phyloP scores from a whole-genome alignment of 2,329 filamentous ascomycete genomes.

The Lecanosticta acicola region DNA sequence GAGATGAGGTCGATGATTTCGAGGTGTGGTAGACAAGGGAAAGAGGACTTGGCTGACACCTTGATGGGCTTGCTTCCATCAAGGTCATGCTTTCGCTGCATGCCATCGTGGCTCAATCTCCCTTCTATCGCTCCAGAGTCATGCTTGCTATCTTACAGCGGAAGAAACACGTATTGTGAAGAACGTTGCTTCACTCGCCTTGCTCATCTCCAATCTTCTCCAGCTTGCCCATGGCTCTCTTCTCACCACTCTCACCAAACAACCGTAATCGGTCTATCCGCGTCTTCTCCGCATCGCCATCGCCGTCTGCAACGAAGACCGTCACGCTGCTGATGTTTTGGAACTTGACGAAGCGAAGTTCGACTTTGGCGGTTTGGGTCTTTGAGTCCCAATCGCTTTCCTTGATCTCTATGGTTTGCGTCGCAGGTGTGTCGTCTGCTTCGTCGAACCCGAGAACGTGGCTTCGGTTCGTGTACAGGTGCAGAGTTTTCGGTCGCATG shows the following conservation, averaged over 20 bases:
- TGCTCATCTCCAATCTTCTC: conserved; percentile 84
- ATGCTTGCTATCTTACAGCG: conserved; percentile 35
- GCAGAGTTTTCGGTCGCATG: conserved; percentile 75
- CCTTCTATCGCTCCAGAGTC: neutral
- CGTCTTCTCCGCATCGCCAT: conserved; percentile 78
- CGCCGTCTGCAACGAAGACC: conserved; percentile 76
- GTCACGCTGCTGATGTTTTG: conserved; percentile 85
- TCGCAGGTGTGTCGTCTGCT: conserved; percentile 76
- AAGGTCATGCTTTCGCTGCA: too few species aligned
- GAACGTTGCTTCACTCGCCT: conserved; percentile 10
- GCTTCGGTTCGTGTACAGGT: conserved; percentile 80
- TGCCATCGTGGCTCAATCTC: neutral
- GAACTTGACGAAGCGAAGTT: conserved; percentile 91
- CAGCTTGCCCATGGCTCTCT: conserved; percentile 86
- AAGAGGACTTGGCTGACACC: neutral
- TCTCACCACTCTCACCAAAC: conserved; percentile 85
- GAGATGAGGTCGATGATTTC: too few species aligned
- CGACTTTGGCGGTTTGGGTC: conserved; percentile 47
- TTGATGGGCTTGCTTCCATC: neutral
- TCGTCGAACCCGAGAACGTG: conserved; percentile 94
- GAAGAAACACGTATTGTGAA: neutral
- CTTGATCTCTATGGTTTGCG: conserved; percentile 70
- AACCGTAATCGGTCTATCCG: conserved; percentile 73
- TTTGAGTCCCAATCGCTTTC: conserved; percentile 65
- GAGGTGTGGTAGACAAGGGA: neutral